Evolutionary conservation across 176 grass and related monocot genomes (phyloP).

Genomic region (Dactylis glomerata): DNA sequence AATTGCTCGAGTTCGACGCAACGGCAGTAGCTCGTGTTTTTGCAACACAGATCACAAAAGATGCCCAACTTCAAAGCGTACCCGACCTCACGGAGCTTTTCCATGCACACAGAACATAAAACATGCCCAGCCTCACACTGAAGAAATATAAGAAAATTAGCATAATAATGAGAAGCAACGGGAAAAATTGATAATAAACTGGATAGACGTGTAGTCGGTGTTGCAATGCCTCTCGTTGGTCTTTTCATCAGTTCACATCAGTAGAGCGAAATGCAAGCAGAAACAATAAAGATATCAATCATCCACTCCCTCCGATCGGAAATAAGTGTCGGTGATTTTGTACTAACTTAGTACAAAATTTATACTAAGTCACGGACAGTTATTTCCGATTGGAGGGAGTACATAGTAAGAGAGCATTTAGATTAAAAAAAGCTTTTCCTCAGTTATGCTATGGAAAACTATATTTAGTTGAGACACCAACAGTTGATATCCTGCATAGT

Average conservation of each 20-base stretch:
- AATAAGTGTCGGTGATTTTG: too few species aligned
- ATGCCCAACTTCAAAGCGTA: neutral
- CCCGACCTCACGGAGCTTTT: neutral
- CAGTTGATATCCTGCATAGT: too few species aligned
- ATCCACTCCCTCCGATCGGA: too few species aligned
- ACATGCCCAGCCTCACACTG: neutral
- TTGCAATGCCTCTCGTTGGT: too few species aligned
- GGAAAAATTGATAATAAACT: too few species aligned
- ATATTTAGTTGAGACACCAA: neutral
- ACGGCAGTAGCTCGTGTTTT: neutral
- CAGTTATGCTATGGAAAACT: neutral
- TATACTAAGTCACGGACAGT: too few species aligned
- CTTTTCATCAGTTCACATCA: too few species aligned
- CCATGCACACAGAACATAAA: neutral
- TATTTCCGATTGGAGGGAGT: too few species aligned
- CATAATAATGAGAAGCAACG: neutral
- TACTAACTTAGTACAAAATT: too few species aligned
- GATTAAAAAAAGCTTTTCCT: too few species aligned
- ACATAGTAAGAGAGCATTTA: neutral
- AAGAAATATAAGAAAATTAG: neutral
- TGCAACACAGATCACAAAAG: neutral
- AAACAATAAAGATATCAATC: neutral
- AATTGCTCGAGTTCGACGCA: conserved; percentile 14
- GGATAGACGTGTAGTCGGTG: too few species aligned
- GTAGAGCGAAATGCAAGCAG: neutral